Percentiles rank a stretch among this genome's conserved stretches.
Evolutionary conservation across 495 filamentous ascomycete genomes (phyloP).

Genomic region (Annulohypoxylon stygium): DNA sequence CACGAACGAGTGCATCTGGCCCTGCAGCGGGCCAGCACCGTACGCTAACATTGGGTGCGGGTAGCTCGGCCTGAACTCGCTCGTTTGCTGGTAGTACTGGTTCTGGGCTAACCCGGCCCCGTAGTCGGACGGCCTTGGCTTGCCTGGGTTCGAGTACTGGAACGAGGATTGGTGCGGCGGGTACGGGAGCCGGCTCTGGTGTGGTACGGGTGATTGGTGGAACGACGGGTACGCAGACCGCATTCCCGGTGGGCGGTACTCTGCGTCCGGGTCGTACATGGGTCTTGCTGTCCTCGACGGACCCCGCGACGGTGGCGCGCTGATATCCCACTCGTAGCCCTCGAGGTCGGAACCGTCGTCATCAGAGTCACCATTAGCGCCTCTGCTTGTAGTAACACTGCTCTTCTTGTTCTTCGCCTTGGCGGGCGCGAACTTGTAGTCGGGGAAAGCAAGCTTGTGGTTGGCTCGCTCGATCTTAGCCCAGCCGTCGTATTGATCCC

Average conservation of each 20-base stretch:
- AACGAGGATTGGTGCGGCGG: constrained; percentile 68
- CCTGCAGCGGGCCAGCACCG: constrained; percentile 15
- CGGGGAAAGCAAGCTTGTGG: constrained; percentile 87
- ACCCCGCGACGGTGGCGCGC: constrained; percentile 47
- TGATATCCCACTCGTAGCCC: constrained; percentile 54
- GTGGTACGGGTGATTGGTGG: constrained; percentile 50
- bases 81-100: constrained; percentile 72
- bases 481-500: constrained; percentile 83
- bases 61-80: constrained; percentile 42
- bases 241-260: constrained; percentile 52
- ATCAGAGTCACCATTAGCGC: constrained; percentile 47
- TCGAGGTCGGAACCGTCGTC: constrained; percentile 55
- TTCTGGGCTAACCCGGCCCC: constrained; percentile 63
- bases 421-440: constrained; percentile 93
- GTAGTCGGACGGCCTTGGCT: constrained; percentile 68
- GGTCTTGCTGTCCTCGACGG: constrained; percentile 51
- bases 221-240: constrained; percentile 44
- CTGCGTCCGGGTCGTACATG: constrained; percentile 51
- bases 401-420: constrained; percentile 69
- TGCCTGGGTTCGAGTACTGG: constrained; percentile 72
- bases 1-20: constrained; percentile 30
- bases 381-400: not conserved
- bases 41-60: constrained; percentile 32
- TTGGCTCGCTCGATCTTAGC: constrained; percentile 86
- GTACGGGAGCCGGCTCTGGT: constrained; percentile 52